phyloP scores from a whole-genome alignment of 2,329 filamentous ascomycete genomes.

The Aspergillus cejpii region DNA sequence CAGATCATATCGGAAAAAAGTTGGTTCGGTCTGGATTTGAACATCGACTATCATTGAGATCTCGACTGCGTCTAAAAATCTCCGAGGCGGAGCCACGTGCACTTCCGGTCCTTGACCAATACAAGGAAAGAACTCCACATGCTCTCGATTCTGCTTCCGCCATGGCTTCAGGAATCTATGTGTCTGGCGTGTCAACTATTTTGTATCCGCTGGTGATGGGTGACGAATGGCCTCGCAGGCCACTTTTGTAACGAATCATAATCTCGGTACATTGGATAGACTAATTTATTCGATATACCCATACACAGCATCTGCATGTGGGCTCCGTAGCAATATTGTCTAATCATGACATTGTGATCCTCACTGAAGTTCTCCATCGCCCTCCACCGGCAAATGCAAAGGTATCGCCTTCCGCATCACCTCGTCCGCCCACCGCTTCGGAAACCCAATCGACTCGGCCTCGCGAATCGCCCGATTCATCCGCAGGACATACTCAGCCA shows the following conservation, averaged over 20 bases:
- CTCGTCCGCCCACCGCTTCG: slow-evolving; percentile 30
- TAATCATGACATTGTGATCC: not conserved
- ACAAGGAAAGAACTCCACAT: no score
- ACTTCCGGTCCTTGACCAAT: not conserved
- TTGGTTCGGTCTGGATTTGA: not conserved
- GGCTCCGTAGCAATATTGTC: no score
- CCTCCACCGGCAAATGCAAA: slow-evolving; percentile 5
- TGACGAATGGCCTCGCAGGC: not conserved
- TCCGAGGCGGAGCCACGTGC: not conserved
- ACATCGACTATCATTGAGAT: not conserved
- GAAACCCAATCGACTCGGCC: slow-evolving; percentile 31
- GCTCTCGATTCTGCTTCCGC: no score
- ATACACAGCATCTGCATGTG: not conserved
- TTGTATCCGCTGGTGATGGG: not conserved
- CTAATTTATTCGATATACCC: not conserved
- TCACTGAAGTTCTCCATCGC: not conserved
- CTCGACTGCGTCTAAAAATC: not conserved
- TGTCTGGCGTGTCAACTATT: not conserved
- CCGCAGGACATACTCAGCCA: slow-evolving; percentile 36
- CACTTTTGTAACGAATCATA: not conserved
- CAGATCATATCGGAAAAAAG: not conserved
- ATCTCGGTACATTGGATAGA: not conserved
- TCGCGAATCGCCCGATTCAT: slow-evolving; percentile 42
- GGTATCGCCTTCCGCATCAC: slow-evolving; percentile 38
- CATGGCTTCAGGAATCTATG: not conserved